Evolutionary conservation across 306 rosid genomes (phyloP).

Genomic region (Carpinus viminea): DNA sequence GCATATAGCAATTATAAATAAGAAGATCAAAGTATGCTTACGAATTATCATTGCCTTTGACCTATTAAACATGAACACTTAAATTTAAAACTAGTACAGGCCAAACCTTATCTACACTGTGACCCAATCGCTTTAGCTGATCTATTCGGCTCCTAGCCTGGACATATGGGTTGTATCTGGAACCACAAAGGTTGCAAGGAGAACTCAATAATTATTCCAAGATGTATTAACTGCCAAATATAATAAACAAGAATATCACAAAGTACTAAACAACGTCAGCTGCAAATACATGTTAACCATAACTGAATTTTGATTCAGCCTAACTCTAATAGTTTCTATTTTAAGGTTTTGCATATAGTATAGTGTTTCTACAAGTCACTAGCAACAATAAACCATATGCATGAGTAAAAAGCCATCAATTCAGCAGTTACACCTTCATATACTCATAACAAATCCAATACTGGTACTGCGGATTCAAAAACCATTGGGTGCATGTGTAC

Average conservation of each 20-base stretch:
- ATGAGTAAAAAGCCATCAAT: background rate
- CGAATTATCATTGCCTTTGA: constrained; percentile 6
- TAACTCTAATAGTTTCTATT: background rate
- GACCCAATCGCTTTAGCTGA: constrained; percentile 98
- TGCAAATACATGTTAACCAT: background rate
- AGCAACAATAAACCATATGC: background rate
- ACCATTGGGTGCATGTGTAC: background rate
- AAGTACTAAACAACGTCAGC: background rate
- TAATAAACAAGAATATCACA: constrained; percentile 1
- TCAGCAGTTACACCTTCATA: constrained; percentile 1
- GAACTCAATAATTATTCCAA: background rate
- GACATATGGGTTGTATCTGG: constrained; percentile 95
- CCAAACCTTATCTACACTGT: constrained; percentile 92
- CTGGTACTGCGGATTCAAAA: background rate
- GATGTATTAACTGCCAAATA: background rate
- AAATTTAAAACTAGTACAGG: constrained; percentile 5
- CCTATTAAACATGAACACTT: background rate
- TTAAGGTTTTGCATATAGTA: background rate
- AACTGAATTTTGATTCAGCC: background rate
- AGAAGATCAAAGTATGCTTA: background rate
- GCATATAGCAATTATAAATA: constrained; percentile 26
- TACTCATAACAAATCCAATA: background rate
- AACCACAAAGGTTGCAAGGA: constrained; percentile 27
- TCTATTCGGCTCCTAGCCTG: constrained; percentile 97
- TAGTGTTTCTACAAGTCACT: background rate